Evolutionary conservation across 176 grass and related monocot genomes (phyloP).

Genomic region (Rhynchospora breviuscula): DNA sequence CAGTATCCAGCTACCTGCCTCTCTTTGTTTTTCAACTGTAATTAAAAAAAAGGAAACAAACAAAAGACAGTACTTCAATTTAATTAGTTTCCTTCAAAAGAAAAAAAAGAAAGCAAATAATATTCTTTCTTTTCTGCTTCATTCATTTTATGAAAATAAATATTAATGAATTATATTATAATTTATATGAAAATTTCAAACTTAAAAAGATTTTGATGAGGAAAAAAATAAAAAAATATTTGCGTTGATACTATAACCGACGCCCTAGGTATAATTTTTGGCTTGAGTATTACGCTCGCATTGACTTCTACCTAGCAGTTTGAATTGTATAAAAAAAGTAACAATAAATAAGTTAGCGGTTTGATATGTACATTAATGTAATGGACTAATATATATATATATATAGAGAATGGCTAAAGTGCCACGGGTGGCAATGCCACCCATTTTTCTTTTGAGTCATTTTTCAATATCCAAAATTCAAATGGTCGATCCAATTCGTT

Average conservation of each 20-base stretch:
- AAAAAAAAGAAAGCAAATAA: background rate
- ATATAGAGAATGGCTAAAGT: too few species aligned
- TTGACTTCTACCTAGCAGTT: too few species aligned
- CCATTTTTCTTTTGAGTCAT: too few species aligned
- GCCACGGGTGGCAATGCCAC: too few species aligned
- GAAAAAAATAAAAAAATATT: background rate
- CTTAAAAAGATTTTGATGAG: background rate
- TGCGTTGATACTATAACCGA: background rate
- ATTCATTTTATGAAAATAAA: background rate
- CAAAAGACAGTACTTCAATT: background rate
- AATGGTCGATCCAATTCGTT: too few species aligned
- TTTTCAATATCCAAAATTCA: too few species aligned
- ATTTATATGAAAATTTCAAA: background rate
- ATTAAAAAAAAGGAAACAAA: background rate
- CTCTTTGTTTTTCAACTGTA: background rate
- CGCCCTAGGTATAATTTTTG: background rate
- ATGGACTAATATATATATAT: too few species aligned
- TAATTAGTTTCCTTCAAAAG: background rate
- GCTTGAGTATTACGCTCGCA: background rate
- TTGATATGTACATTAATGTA: too few species aligned
- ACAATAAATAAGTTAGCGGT: too few species aligned
- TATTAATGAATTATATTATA: background rate
- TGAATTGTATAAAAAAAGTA: too few species aligned
- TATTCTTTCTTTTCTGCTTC: background rate
- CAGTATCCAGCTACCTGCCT: background rate